Evolutionary conservation across 768 basidiomycete species (phyloP), one percentile per base, ranked within the genome.

Genomic region (Russula earlei): DNA sequence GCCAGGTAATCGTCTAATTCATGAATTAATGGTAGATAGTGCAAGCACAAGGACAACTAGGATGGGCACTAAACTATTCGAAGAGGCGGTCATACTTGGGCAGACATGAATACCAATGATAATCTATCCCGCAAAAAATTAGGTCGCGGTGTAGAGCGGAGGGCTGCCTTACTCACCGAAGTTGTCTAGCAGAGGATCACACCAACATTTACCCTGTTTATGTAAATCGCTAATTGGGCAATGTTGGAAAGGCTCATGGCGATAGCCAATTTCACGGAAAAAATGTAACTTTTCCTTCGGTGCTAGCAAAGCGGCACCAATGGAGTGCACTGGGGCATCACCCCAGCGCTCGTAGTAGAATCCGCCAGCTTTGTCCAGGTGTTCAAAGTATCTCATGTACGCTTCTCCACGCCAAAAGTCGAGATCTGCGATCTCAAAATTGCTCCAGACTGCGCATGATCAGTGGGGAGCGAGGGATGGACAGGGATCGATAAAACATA

Each of bases 241-340:
- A 68, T 92, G 91, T 68, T 92, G 89, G 81, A 97, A 97, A 11
- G 92, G 91, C 63, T 91, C 85, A 64, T 97, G 93, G 33, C 84
- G 78, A 67, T 96, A 98, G 4, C 84, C 94, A 49, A 98, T 90
- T 65, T 97, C 92, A 61, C 85, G 80, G 76, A 97, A 97, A 74
- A 91, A 98, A 69, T 96, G 90, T 41, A 97, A 83, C 69, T 91
- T 87, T 17, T 91, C 86, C 67, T 89, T 93, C 67, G 77, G 78
- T 0, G 91, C 86, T 62, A 97, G 89, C 9, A 98, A 74, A 0
- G 94, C 85, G 1, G 87, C 93, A 34, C 88, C 95, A 55, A 97
- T 92, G 38, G 77, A 79, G 67, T 85, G 83, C 5, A 85, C 80
- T 4, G 81, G 82, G 0, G 95, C 95, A 71, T 96, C 94, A 48